Base-by-base conservation (phyloP, 805 yeast genomes). In the Lachancea meyersii region DNA sequence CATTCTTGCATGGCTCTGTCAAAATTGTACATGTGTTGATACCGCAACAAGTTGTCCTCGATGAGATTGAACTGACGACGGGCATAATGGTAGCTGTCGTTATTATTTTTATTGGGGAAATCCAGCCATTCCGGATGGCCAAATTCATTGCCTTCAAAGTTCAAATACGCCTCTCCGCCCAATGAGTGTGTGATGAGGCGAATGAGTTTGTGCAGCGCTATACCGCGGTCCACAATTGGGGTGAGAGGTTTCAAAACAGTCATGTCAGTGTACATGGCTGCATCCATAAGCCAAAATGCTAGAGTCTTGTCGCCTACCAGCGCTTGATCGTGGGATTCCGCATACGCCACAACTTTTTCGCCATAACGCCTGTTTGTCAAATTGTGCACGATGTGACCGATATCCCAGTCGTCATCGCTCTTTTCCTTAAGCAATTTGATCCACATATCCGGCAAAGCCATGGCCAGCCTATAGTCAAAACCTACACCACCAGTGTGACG, bases 401-500 rank as follows among this genome's bases (percentile, higher is more conserved):
- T 65, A 55, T 89, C 87, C 98, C 98, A 91, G 40, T 86, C 82
- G 47, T 89, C 96, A 63, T 91, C 97, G 35, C 65, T 58, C 46
- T 73, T 67, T 60, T 89, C 97, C 60, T 93, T 91, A 53, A 91
- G 67, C 37, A 88, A 64, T 63, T 93, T 93, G 68, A 91, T 91
- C 98, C 98, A 91, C 97, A 91, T 91, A 63, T 91, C 98, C 3
- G 98, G 98, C 46, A 91, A 72, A 1, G 97, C 97, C 98, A 91
- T 91, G 2, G 95, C 93, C 41, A 91, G 71, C 49, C 97, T 73
- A 63, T 91, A 91, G 61, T 89, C 93, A 57, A 91, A 91, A 0
- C 97, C 98, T 48, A 84, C 80, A 44, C 98, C 98, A 38, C 97
- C 97, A 19, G 69, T 60, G 0, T 52, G 40, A 39, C 86, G 72